Conservation (phyloP, 352 stramenopile genomes). For the Lagenidium giganteum region DNA sequence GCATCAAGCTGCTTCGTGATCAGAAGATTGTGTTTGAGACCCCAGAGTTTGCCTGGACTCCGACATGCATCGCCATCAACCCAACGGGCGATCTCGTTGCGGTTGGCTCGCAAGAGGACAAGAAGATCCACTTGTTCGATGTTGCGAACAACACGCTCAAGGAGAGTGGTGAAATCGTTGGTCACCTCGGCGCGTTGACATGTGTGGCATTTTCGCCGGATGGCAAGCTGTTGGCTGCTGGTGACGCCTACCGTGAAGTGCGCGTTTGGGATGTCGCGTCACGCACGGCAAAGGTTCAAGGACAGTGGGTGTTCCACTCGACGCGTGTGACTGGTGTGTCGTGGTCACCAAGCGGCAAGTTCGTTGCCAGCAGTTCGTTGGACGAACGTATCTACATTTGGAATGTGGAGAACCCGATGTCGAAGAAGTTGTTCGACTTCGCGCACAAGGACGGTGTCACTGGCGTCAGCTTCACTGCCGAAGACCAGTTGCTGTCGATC, state of each 20-base stretch:
- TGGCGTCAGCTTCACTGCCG: slow-evolving; percentile 60
- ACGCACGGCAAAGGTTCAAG: slow-evolving; percentile 83
- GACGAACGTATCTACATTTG: slow-evolving; percentile 97
- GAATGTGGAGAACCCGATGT: slow-evolving; percentile 77
- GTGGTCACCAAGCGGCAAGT: slow-evolving; percentile 90
- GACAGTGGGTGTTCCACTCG: slow-evolving; percentile 96
- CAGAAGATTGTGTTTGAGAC: slow-evolving; percentile 72
- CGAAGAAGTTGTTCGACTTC: slow-evolving; percentile 70
- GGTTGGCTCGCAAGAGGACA: slow-evolving; percentile 77
- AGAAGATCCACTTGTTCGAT: slow-evolving; percentile 86
- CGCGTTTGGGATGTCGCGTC: slow-evolving; percentile 85
- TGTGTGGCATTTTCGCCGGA: slow-evolving; percentile 82
- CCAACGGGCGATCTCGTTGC: slow-evolving; percentile 66
- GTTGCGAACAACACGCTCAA: slow-evolving; percentile 59
- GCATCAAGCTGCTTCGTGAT: slow-evolving; percentile 73
- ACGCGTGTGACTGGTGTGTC: slow-evolving; percentile 91
- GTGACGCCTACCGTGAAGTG: slow-evolving; percentile 87
- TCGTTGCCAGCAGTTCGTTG: slow-evolving; percentile 89
- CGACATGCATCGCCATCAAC: slow-evolving; percentile 71
- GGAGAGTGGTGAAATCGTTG: slow-evolving; percentile 58
- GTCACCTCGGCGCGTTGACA: slow-evolving; percentile 73
- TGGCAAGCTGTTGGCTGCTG: slow-evolving; percentile 76
- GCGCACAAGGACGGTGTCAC: slow-evolving; percentile 81
- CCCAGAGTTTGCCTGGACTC: slow-evolving; percentile 70
- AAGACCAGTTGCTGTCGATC: slow-evolving; percentile 71